phyloP scores from a whole-genome alignment of 306 rosid species.

The Sechiopsis laciniata region DNA sequence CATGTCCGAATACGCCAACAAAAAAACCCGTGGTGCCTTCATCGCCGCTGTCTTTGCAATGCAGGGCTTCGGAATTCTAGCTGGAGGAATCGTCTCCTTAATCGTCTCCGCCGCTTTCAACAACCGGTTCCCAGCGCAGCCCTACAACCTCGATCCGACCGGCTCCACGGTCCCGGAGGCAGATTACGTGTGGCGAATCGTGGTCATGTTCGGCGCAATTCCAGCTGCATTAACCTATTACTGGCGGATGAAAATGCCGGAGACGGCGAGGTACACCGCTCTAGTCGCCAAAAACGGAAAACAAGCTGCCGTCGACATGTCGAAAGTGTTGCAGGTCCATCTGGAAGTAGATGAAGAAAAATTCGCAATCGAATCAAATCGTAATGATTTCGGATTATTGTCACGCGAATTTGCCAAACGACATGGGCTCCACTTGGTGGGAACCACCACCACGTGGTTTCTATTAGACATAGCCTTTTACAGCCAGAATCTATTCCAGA shows the following conservation, averaged over 20 bases:
- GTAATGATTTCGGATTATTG: conserved; percentile 12
- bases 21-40: conserved; percentile 27
- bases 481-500: conserved; percentile 25
- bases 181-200: conserved; percentile 26
- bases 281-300: conserved; percentile 23
- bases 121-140: not conserved
- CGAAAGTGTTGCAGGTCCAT: conserved; percentile 20
- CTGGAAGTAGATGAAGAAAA: conserved; percentile 3
- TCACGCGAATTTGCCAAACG: conserved; percentile 13
- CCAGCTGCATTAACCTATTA: conserved; percentile 20
- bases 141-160: not conserved
- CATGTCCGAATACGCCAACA: conserved; percentile 30
- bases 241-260: conserved; percentile 31
- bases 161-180: conserved; percentile 18
- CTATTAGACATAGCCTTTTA: conserved; percentile 22
- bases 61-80: conserved; percentile 22
- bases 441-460: conserved; percentile 16
- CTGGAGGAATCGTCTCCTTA: conserved; percentile 19
- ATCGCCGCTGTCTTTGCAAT: conserved; percentile 26
- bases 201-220: conserved; percentile 25
- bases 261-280: conserved; percentile 29
- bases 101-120: conserved; percentile 11
- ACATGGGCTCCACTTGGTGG: conserved; percentile 22
- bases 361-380: not conserved
- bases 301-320: conserved; percentile 26